phyloP scores from a whole-genome alignment of 2,329 filamentous ascomycete species.

The Pestalotiopsis sp. region DNA sequence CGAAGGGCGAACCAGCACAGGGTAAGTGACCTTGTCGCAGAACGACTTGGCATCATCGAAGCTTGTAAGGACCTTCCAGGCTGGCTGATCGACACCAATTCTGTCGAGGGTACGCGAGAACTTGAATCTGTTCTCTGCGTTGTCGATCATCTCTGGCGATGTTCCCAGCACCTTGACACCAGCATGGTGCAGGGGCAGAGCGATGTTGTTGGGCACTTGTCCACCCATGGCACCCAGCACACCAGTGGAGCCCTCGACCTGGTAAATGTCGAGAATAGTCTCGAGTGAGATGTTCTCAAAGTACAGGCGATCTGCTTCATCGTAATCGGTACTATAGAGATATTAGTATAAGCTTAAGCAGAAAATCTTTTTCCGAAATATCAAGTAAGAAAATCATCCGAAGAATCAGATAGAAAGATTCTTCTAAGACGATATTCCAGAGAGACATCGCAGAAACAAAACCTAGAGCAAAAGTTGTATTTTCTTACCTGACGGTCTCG shows the following conservation, averaged over 20 bases:
- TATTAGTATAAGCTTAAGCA: no score
- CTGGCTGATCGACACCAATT: slow-evolving; percentile 93
- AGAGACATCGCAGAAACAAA: no score
- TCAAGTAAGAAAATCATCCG: no score
- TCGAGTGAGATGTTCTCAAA: slow-evolving; percentile 96
- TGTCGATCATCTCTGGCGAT: slow-evolving; percentile 98
- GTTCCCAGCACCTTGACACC: slow-evolving; percentile 94
- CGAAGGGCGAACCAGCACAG: slow-evolving; percentile 91
- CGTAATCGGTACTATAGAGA: slow-evolving; percentile 73
- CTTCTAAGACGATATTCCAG: no score
- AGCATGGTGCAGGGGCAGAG: slow-evolving; percentile 81
- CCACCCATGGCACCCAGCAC: slow-evolving; percentile 96
- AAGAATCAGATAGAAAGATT: no score
- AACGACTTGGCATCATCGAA: slow-evolving; percentile 88
- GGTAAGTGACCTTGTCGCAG: slow-evolving; percentile 87
- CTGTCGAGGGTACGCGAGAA: slow-evolving; percentile 97
- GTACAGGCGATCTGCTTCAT: slow-evolving; percentile 91
- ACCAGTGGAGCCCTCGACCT: slow-evolving; percentile 80
- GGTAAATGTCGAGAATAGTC: slow-evolving; percentile 90
- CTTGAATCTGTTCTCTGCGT: slow-evolving; percentile 96
- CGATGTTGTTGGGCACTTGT: slow-evolving; percentile 97
- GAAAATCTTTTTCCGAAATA: no score
- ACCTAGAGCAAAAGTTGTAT: no score
- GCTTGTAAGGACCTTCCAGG: slow-evolving; percentile 97
- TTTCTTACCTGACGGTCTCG: slow-evolving; percentile 65